Evolutionary conservation across 2,329 filamentous ascomycete genomes (phyloP), one percentile per base, ranked within the genome.

Genomic region (Teratosphaeria nubilosa): DNA sequence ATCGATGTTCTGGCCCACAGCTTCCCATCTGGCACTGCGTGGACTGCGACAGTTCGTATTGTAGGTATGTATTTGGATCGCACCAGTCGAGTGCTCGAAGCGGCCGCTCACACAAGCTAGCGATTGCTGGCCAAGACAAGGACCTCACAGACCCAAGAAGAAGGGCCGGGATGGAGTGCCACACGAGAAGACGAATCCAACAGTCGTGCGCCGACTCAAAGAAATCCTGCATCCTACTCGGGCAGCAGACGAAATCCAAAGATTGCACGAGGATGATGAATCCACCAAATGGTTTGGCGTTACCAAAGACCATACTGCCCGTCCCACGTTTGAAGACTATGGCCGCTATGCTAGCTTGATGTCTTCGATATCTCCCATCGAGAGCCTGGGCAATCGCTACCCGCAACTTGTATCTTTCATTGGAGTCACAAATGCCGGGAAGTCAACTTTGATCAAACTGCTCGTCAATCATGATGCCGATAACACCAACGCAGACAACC

Each of bases 381-480:
- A 66, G 48, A 64, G 62, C 32, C 56, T 63, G 24, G 61, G 57
- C 24, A 66, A 65, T 51, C 65, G 68, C 30, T 70, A 70, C 58
- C 69, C 69, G 22, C 66, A 68, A 57, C 62, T 71, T 25, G 67
- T 70, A 3, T 71, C 69, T n/a, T 71, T 71, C 60, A 68, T 71
- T 53, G 69, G 69, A 32, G 62, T 68, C 9, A 70, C 69, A 4
- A 69, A 69, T 50, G 78, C 77, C 16, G 78, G 78, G 1, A 80
- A 81, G 66, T 79, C 76, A 51, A 78, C 76, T 2, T 60, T 80
- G 27, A 78, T 80, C 61, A 79, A 78, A 58, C 66, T 80, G 50
- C 68, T 80, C 11, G 76, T 80, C 48, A 68, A 70, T 50, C 65
- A 69, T 54, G 74, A 78, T 50, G 67, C 64, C 16, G 60, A 66